phyloP scores from a whole-genome alignment of 441 rosid species.

The Monsonia emarginata region DNA sequence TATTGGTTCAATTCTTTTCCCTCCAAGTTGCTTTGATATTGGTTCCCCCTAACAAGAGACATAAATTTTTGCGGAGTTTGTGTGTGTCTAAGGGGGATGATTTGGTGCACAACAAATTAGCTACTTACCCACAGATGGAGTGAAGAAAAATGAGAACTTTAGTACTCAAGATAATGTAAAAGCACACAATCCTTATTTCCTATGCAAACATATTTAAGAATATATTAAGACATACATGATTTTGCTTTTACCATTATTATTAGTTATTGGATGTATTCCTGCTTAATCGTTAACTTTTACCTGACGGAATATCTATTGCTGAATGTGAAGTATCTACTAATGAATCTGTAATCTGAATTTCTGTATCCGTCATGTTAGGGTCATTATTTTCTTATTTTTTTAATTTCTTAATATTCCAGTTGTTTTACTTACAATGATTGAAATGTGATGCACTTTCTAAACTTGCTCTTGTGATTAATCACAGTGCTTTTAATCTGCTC shows the following conservation, averaged over 20 bases:
- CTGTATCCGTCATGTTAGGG: too few species aligned
- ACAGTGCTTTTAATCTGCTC: too few species aligned
- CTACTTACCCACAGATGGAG: not conserved
- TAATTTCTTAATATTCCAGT: too few species aligned
- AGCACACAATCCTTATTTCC: not conserved
- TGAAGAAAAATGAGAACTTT: not conserved
- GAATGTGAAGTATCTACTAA: not conserved
- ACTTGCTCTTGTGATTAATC: not conserved
- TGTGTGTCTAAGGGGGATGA: conserved; percentile 1
- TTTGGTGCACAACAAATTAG: not conserved
- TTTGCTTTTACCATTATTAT: not conserved
- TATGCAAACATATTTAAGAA: not conserved
- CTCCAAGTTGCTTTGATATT: not conserved
- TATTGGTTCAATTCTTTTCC: not conserved
- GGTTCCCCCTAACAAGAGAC: not conserved
- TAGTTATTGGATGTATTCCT: not conserved
- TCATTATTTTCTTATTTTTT: too few species aligned
- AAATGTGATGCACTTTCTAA: not conserved
- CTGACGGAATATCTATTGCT: not conserved
- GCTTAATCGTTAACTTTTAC: not conserved
- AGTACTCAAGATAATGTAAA: not conserved
- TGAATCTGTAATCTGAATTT: not conserved
- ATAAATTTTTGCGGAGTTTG: not conserved
- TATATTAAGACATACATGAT: not conserved
- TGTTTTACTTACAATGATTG: too few species aligned